Conservation (phyloP, 1,284 basidiomycete species). For the Sanghuangporus baumii region DNA sequence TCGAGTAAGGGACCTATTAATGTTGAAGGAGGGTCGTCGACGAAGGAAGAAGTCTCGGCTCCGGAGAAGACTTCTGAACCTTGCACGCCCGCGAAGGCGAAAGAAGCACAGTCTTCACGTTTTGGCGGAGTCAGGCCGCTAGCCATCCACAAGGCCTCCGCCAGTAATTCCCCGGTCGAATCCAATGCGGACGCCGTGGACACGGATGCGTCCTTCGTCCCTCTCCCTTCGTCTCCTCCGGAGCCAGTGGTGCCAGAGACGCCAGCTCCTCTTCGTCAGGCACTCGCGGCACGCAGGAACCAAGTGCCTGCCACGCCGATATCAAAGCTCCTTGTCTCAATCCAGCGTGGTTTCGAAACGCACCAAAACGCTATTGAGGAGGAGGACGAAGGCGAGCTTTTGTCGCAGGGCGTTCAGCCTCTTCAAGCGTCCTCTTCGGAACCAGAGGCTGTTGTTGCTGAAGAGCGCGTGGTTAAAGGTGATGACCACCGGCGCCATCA, state of each 20-base stretch:
- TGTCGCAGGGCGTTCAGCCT: background rate
- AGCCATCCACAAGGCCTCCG: background rate
- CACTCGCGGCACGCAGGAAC: background rate
- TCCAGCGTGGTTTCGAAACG: slow-evolving; percentile 57
- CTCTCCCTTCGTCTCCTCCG: background rate
- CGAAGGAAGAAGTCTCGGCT: background rate
- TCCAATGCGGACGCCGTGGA: background rate
- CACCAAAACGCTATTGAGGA: background rate
- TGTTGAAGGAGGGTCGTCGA: background rate
- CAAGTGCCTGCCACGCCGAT: slow-evolving; percentile 48
- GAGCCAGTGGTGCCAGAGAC: background rate
- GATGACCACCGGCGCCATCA: background rate
- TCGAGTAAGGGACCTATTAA: background rate
- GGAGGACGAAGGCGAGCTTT: background rate
- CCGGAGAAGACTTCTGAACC: background rate
- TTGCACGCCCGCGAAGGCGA: background rate
- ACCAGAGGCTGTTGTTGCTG: background rate
- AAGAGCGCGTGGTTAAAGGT: background rate
- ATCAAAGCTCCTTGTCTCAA: slow-evolving; percentile 59
- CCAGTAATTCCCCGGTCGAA: too few relatives aligned
- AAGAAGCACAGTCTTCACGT: background rate
- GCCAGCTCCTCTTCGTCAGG: background rate
- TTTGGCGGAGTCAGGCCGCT: background rate
- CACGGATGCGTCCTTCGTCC: background rate
- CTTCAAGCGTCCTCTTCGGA: background rate